Conservation (phyloP, 108 stramenopile species). For the Skeletonema potamos region DNA sequence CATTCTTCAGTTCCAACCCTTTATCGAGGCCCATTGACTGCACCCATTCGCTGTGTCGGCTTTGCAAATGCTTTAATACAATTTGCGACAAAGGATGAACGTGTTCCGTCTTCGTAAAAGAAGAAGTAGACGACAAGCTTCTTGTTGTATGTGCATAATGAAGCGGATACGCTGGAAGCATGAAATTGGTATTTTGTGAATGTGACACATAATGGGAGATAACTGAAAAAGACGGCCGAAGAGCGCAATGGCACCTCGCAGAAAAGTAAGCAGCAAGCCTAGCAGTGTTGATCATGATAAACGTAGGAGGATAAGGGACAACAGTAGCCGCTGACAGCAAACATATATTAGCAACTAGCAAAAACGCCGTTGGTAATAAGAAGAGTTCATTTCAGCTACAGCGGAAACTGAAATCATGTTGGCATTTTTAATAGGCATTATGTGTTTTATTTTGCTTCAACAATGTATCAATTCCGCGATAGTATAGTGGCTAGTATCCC, state of each 20-base stretch:
- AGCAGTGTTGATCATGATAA: neutral
- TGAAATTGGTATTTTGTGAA: neutral
- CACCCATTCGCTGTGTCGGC: conserved; percentile 52
- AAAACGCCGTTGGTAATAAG: too few relatives aligned
- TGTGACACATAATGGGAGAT: neutral
- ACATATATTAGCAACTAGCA: too few relatives aligned
- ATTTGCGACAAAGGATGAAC: conserved; percentile 83
- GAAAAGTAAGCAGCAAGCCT: neutral
- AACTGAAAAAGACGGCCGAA: neutral
- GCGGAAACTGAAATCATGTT: too few relatives aligned
- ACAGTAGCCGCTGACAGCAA: too few relatives aligned
- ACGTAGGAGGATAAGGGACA: neutral
- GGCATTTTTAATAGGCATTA: too few relatives aligned
- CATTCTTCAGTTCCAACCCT: conserved; percentile 56
- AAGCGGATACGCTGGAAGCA: neutral
- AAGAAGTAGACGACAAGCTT: conserved; percentile 4
- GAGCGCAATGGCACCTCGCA: neutral
- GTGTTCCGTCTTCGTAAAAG: conserved; percentile 42
- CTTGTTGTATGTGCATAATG: neutral
- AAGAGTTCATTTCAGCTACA: too few relatives aligned
- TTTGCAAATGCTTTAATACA: conserved; percentile 76
- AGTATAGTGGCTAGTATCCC: conserved; percentile 98
- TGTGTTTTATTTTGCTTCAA: too few relatives aligned
- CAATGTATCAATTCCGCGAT: conserved; percentile 65
- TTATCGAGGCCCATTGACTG: conserved; percentile 48